Percentiles rank a stretch among this genome's conserved stretches.
These are phyloP conservation scores for Lentinus polychrous DNA, from an alignment of 1,284 basidiomycete genomes.

Conservation along the genomic window DNA sequence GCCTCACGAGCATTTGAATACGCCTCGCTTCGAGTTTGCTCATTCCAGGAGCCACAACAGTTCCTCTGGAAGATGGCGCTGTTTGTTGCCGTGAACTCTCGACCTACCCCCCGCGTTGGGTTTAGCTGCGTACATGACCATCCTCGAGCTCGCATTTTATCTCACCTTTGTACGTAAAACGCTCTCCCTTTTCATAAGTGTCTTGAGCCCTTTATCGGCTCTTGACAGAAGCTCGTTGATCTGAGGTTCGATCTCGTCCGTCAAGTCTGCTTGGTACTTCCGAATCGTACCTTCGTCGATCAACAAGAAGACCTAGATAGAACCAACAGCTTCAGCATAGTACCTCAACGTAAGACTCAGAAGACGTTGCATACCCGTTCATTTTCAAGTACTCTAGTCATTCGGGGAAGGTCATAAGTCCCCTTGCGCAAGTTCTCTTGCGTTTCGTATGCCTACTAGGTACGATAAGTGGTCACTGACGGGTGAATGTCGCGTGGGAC, in stretches of 20 bases:
- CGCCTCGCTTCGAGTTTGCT: slow-evolving; percentile 60
- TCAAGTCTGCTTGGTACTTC: slow-evolving; percentile 63
- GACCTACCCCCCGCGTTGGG: no score
- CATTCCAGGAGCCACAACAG: slow-evolving; percentile 44
- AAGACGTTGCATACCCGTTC: slow-evolving; percentile 41
- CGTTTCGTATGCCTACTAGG: slow-evolving; percentile 61
- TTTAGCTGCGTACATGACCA: no score
- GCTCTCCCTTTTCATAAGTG: slow-evolving; percentile 51
- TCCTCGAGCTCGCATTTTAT: no score
- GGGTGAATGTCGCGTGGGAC: no score
- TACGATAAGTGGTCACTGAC: no score
- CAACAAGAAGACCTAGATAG: slow-evolving; percentile 59
- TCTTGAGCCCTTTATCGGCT: slow-evolving; percentile 59
- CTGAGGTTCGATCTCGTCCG: slow-evolving; percentile 73
- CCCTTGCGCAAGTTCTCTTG: slow-evolving; percentile 64
- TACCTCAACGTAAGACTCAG: not conserved
- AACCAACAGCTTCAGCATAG: not conserved
- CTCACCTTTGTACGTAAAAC: slow-evolving; percentile 53
- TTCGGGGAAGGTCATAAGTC: slow-evolving; percentile 61
- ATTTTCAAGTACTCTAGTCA: slow-evolving; percentile 55
- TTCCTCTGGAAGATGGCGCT: slow-evolving; percentile 26
- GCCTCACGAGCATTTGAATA: slow-evolving; percentile 51
- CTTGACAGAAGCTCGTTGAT: slow-evolving; percentile 63
- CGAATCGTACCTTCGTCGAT: slow-evolving; percentile 62
- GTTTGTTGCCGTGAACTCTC: slow-evolving; percentile 44